phyloP scores from a whole-genome alignment of 2,329 filamentous ascomycete species.

The Ophiostoma angusticollis region DNA sequence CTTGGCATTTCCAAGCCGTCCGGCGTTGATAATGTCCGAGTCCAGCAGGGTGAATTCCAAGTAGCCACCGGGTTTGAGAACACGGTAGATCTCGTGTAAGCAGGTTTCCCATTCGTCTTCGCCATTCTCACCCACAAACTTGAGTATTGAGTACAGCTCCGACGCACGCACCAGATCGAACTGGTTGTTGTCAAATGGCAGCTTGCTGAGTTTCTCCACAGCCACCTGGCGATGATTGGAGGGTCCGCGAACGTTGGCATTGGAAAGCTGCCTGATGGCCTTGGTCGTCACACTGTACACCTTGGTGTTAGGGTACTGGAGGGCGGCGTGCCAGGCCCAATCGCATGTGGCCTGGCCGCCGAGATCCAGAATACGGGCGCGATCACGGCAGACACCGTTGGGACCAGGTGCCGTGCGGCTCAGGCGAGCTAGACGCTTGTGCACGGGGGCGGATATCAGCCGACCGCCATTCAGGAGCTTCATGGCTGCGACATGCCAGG shows the following conservation, averaged over 20 bases:
- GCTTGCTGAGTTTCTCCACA: constrained; percentile 61
- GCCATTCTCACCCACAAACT: constrained; percentile 52
- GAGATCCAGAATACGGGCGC: constrained; percentile 67
- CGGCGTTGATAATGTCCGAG: constrained; percentile 77
- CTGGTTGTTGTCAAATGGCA: constrained; percentile 74
- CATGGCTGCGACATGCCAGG: constrained; percentile 48
- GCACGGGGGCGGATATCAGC: constrained; percentile 50
- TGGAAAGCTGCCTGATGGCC: constrained; percentile 54
- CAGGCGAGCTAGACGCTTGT: constrained; percentile 45
- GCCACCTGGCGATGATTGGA: constrained; percentile 75
- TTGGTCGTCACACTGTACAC: constrained; percentile 77
- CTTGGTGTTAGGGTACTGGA: constrained; percentile 72
- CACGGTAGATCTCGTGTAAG: constrained; percentile 73
- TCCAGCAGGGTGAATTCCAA: constrained; percentile 86
- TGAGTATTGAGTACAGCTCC: constrained; percentile 73
- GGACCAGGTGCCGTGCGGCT: constrained; percentile 34
- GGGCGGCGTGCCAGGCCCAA: constrained; percentile 90
- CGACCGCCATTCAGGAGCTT: constrained; percentile 52
- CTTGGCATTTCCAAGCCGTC: constrained; percentile 65
- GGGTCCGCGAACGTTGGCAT: constrained; percentile 68
- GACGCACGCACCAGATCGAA: constrained; percentile 90
- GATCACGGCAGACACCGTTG: constrained; percentile 32
- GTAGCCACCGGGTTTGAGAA: constrained; percentile 85
- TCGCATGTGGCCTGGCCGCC: constrained; percentile 75
- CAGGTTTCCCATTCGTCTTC: constrained; percentile 82